Evolutionary conservation across 306 rosid species (phyloP).

Genomic region (Cucurbita ficifolia): DNA sequence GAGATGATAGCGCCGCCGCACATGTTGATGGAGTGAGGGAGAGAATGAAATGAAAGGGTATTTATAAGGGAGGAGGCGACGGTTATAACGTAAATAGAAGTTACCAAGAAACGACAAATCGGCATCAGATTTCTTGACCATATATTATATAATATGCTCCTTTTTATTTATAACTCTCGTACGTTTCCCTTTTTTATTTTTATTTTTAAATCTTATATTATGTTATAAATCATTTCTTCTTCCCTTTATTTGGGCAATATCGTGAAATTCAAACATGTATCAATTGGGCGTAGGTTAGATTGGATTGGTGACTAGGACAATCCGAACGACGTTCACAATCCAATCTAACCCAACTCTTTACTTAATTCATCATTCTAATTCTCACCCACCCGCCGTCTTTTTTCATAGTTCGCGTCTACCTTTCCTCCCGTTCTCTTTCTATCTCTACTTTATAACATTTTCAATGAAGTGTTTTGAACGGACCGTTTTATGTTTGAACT

Average conservation of each 20-base stretch:
- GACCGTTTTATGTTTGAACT: neutral
- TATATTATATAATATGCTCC: neutral
- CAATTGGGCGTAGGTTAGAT: too few relatives aligned
- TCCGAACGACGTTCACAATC: too few relatives aligned
- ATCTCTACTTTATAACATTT: neutral
- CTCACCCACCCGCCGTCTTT: neutral
- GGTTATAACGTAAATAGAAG: neutral
- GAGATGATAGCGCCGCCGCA: slow-evolving; percentile 95
- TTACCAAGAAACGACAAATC: neutral
- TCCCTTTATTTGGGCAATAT: too few relatives aligned
- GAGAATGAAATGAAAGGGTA: neutral
- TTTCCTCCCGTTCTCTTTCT: neutral
- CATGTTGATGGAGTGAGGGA: slow-evolving; percentile 19
- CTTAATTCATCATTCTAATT: neutral
- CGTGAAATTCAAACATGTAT: too few relatives aligned
- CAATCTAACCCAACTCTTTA: too few relatives aligned
- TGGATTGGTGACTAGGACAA: too few relatives aligned
- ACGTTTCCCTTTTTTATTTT: neutral
- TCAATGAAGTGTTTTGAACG: neutral
- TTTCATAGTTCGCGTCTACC: neutral
- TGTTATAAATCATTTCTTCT: too few relatives aligned
- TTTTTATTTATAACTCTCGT: neutral
- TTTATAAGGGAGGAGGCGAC: neutral
- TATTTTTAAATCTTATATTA: too few relatives aligned
- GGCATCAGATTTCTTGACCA: neutral